Conservation (phyloP, 1,139 yeast genomes). For the Martiniozyma asiatica region DNA sequence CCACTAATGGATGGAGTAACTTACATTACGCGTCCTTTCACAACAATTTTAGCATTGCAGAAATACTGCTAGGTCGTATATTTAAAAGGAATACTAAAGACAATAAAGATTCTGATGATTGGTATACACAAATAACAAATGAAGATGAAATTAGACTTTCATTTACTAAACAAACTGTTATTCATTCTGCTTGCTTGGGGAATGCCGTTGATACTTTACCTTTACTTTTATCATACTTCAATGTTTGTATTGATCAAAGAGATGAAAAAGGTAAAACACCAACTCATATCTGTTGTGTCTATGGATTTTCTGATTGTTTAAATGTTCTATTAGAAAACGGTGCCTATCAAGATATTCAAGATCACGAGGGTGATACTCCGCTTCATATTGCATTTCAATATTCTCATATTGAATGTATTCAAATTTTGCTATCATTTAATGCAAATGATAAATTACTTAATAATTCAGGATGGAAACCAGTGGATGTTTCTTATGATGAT, state of each 20-base stretch:
- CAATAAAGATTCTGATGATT: background rate
- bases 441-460: slow-evolving; percentile 42
- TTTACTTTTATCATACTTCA: slow-evolving; percentile 66
- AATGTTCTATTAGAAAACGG: slow-evolving; percentile 67
- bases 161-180: slow-evolving; percentile 58
- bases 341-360: slow-evolving; percentile 54
- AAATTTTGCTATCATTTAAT: slow-evolving; percentile 40
- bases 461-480: slow-evolving; percentile 57
- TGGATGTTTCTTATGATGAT: slow-evolving; percentile 42
- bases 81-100: slow-evolving; percentile 26
- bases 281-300: slow-evolving; percentile 57
- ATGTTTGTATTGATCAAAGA: slow-evolving; percentile 44
- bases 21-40: slow-evolving; percentile 77
- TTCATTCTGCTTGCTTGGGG: slow-evolving; percentile 61
- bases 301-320: slow-evolving; percentile 61
- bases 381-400: slow-evolving; percentile 72
- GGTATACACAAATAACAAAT: slow-evolving; percentile 19
- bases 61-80: slow-evolving; percentile 33
- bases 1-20: slow-evolving; percentile 75
- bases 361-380: slow-evolving; percentile 61
- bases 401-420: slow-evolving; percentile 56
- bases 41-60: slow-evolving; percentile 74
- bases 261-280: slow-evolving; percentile 55
- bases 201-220: slow-evolving; percentile 62
- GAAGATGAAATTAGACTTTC: slow-evolving; percentile 30